Percentiles rank a stretch among this genome's conserved stretches.
phyloP scores from a whole-genome alignment of 768 basidiomycete genomes.

The Thelephora aurantiotincta region DNA sequence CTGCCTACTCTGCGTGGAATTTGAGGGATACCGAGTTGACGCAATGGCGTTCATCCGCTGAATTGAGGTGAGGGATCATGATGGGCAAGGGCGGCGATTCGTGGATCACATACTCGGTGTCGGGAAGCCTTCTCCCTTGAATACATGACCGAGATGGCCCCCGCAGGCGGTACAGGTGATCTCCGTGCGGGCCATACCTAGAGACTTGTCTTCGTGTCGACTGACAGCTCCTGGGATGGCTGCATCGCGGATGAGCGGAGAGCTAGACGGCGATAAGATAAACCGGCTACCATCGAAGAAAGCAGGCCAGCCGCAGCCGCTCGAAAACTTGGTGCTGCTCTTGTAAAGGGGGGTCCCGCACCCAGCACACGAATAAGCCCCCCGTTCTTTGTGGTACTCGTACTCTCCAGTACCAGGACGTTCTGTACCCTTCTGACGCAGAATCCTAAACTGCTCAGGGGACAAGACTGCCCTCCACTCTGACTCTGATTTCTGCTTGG shows the following conservation, averaged over 20 bases:
- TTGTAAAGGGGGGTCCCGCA: conserved; percentile 79
- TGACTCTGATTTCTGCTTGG: conserved; percentile 38
- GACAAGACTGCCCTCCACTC: conserved; percentile 80
- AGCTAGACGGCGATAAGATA: not conserved
- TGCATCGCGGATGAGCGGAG: conserved; percentile 14
- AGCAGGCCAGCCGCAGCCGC: conserved; percentile 95
- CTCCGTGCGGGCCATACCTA: conserved; percentile 65
- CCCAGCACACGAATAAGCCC: conserved; percentile 67
- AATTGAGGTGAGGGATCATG: not conserved
- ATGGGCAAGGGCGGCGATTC: not conserved
- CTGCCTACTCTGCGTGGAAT: conserved; percentile 39
- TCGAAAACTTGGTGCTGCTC: conserved; percentile 82
- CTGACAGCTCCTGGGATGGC: conserved; percentile 84
- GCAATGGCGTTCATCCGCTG: conserved; percentile 77
- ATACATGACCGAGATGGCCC: conserved; percentile 90
- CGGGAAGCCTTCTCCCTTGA: conserved; percentile 77
- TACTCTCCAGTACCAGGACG: conserved; percentile 64
- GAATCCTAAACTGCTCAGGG: conserved; percentile 75
- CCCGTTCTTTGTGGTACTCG: conserved; percentile 49
- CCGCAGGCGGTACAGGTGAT: conserved; percentile 86
- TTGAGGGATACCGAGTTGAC: conserved; percentile 82
- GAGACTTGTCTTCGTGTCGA: conserved; percentile 55
- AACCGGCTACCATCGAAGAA: conserved; percentile 70
- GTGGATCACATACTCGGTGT: conserved; percentile 43
- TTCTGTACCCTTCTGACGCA: conserved; percentile 86